Evolutionary conservation across 208 protist species (phyloP).

Genomic region (Acanthamoeba royreba): DNA sequence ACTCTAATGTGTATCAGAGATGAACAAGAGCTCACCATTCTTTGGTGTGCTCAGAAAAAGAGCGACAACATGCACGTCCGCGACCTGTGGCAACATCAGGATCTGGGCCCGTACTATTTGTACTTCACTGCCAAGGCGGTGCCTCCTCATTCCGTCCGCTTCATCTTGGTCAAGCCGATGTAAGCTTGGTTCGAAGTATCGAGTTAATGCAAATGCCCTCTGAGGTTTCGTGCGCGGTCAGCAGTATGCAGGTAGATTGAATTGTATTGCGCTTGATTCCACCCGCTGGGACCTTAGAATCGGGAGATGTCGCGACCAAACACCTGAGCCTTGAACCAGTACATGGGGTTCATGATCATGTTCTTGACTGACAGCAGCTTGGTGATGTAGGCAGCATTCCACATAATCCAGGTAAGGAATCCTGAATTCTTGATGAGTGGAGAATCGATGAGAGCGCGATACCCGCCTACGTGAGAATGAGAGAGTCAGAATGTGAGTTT

Average conservation of each 20-base stretch:
- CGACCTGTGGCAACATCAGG: conserved; percentile 41
- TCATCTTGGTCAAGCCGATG: background rate
- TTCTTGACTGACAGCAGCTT: background rate
- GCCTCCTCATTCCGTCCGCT: background rate
- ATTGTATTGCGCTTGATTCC: no score
- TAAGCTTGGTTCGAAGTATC: no score
- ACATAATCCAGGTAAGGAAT: background rate
- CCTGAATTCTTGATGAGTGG: background rate
- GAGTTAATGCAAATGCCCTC: no score
- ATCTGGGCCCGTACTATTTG: background rate
- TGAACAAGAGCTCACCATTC: background rate
- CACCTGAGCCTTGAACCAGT: conserved; percentile 39
- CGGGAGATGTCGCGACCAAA: conserved; percentile 30
- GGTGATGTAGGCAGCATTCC: conserved; percentile 9
- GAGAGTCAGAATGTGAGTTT: no score
- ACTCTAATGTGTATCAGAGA: background rate
- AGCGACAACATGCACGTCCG: background rate
- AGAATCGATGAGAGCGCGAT: background rate
- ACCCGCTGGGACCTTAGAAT: no score
- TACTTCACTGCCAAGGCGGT: background rate
- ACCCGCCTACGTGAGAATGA: no score
- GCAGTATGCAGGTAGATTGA: no score
- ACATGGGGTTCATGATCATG: conserved; percentile 11
- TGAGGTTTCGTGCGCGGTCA: no score
- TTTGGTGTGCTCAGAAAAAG: no score